These are phyloP conservation scores for Leishmania major DNA, from an alignment of 208 protist genomes.

Conservation along the genomic window DNA sequence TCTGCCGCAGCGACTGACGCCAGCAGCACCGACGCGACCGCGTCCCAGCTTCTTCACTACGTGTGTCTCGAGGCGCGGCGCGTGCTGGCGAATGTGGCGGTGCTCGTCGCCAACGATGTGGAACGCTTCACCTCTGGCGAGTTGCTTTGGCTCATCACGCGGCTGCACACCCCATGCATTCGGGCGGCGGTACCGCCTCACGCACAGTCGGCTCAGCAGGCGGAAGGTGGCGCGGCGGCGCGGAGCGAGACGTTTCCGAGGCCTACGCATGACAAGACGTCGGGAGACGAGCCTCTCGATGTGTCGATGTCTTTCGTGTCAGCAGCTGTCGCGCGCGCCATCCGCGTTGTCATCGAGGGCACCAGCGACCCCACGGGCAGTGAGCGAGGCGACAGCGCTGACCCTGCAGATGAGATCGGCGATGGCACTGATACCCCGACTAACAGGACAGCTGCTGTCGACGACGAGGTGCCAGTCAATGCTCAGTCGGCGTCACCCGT, in stretches of 20 bases:
- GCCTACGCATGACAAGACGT: background rate
- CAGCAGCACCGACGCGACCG: background rate
- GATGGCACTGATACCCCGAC: background rate
- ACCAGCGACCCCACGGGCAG: background rate
- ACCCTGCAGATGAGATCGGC: background rate
- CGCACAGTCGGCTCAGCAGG: background rate
- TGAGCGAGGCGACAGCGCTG: background rate
- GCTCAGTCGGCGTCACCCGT: background rate
- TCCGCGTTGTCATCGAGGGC: constrained; percentile 7
- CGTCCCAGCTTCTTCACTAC: constrained; percentile 1
- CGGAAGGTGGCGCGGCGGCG: background rate
- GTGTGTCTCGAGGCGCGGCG: constrained; percentile 22
- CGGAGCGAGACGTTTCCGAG: background rate
- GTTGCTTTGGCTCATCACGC: constrained; percentile 27
- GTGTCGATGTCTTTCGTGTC: constrained; percentile 29
- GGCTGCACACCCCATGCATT: constrained; percentile 24
- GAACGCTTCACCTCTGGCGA: constrained; percentile 22
- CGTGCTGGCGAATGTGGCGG: constrained; percentile 24
- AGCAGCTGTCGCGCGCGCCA: constrained; percentile 17
- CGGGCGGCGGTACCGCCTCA: background rate
- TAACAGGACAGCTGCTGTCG: background rate
- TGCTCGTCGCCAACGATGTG: constrained; percentile 29
- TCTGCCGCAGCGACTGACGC: background rate
- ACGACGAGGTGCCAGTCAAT: background rate
- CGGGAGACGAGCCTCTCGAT: constrained; percentile 6